phyloP scores from a whole-genome alignment of 768 basidiomycete species.

The Psilocybe tampanensis region DNA sequence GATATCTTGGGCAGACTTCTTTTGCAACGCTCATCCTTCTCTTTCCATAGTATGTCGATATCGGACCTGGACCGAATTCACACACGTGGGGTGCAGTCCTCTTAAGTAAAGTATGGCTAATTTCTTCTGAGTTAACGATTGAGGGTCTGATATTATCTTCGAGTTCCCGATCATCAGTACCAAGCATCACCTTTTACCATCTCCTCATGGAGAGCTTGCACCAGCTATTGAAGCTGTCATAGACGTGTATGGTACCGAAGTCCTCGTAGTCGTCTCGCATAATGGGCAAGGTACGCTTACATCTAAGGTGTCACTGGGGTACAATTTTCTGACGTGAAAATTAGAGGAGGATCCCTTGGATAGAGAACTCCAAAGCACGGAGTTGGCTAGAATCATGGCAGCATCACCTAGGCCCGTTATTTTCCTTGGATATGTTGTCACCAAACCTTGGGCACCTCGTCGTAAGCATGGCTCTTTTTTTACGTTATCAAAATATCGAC shows the following conservation, averaged over 20 bases:
- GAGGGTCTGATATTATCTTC: not conserved
- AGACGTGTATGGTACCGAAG: constrained; percentile 74
- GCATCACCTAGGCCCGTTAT: constrained; percentile 74
- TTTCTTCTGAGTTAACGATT: not conserved
- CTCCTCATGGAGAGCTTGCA: constrained; percentile 83
- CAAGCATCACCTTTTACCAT: constrained; percentile 85
- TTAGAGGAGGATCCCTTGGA: constrained; percentile 89
- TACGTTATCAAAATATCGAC: not conserved
- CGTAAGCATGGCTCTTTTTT: constrained; percentile 46
- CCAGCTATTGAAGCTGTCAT: constrained; percentile 88
- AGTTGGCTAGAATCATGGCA: constrained; percentile 79
- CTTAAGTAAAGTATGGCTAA: constrained; percentile 64
- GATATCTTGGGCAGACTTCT: not conserved
- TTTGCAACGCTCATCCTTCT: not conserved
- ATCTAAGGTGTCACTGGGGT: not conserved
- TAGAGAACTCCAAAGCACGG: constrained; percentile 81
- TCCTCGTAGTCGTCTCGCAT: constrained; percentile 86
- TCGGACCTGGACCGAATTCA: constrained; percentile 85
- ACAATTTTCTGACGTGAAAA: not conserved
- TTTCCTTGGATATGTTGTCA: constrained; percentile 84
- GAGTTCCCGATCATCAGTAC: constrained; percentile 90
- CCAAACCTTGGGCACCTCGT: constrained; percentile 59
- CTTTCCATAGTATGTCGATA: constrained; percentile 72
- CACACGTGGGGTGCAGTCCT: constrained; percentile 91
- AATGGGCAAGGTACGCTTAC: constrained; percentile 77